phyloP scores from a whole-genome alignment of 2,329 filamentous ascomycete genomes.

The Pseudogymnoascus verrucosus region DNA sequence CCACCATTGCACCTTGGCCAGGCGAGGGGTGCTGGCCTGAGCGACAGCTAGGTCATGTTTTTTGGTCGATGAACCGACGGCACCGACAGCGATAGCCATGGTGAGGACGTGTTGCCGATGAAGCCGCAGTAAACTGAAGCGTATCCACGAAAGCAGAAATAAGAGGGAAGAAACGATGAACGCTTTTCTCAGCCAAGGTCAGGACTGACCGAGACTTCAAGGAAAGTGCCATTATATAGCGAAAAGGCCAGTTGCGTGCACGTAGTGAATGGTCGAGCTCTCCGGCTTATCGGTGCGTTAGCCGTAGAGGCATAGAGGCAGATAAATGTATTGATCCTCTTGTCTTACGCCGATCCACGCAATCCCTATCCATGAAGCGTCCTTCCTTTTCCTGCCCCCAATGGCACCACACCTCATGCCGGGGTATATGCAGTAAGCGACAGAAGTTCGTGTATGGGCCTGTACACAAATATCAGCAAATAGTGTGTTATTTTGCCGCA shows the following conservation, averaged over 20 bases:
- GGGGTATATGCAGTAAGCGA: neutral
- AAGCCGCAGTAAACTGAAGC: neutral
- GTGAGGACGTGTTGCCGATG: neutral
- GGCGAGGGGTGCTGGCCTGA: conserved; percentile 38
- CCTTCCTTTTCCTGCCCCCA: neutral
- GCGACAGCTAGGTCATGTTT: conserved; percentile 32
- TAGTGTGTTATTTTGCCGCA: neutral
- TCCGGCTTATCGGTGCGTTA: neutral
- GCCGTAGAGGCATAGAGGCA: neutral
- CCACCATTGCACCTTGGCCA: conserved; percentile 49
- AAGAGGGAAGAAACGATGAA: neutral
- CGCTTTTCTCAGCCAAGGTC: neutral
- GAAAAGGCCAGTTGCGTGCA: neutral
- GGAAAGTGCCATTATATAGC: neutral
- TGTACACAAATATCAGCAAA: neutral
- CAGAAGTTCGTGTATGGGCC: neutral
- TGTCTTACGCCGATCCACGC: neutral
- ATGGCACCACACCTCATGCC: neutral
- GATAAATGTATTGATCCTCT: neutral
- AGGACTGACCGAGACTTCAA: neutral
- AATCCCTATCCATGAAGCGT: neutral
- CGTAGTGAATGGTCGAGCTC: neutral
- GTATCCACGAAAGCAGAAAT: neutral
- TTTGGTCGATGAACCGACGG: conserved; percentile 12
- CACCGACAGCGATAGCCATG: neutral